Evolutionary conservation across 2,329 filamentous ascomycete species (phyloP), one percentile per base, ranked within the genome.

Genomic region (Tolypocladium ophioglossoides): DNA sequence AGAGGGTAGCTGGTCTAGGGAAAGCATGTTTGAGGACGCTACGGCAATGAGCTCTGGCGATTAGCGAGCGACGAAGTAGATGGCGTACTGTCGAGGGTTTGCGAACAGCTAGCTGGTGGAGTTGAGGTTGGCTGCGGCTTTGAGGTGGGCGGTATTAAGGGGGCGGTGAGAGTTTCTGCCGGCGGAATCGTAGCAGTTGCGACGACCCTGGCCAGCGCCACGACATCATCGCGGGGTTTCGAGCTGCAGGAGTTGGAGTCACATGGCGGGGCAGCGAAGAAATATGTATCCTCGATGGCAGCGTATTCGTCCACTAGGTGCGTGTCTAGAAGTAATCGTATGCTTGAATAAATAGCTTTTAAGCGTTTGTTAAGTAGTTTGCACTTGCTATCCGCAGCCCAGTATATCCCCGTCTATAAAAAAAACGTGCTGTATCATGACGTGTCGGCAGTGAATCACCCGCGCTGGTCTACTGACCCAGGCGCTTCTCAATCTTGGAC

Each of bases 401-500:
- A 46, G 44, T 32, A n/a, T 32, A 32, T 20, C 27, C 41, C 44
- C 7, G 16, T 14, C 22, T 27, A 30, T 39, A 1, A 4, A n/a
- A 32, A 32, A 12, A 32, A 2, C 8, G 41, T 18, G 44, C 27
- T 9, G 44, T 27, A n/a, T n/a, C 44, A 32, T 47, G 44, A 10
- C 22, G 3, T 1, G 14, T 22, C 22, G 14, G 24, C 41, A 30
- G 44, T n/a, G n/a, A n/a, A n/a, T n/a, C n/a, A n/a, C n/a, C n/a
- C n/a, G n/a, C n/a, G n/a, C n/a, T n/a, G n/a, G n/a, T 22, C 27
- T 59, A 69, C 53, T 65, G 59, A 16, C 72, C 78, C 59, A 95
- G 73, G 55, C 87, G 79, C 63, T 74, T 72, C 78, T 96, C 91
- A 59, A 89, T 84, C 78, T 87, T 91, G 61, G 71, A 67, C 73